A percentile compares a stretch with the other conserved stretches of the same genome.
Evolutionary conservation across 2,329 filamentous ascomycete genomes (phyloP).

Genomic region (Blastomyces silverae): DNA sequence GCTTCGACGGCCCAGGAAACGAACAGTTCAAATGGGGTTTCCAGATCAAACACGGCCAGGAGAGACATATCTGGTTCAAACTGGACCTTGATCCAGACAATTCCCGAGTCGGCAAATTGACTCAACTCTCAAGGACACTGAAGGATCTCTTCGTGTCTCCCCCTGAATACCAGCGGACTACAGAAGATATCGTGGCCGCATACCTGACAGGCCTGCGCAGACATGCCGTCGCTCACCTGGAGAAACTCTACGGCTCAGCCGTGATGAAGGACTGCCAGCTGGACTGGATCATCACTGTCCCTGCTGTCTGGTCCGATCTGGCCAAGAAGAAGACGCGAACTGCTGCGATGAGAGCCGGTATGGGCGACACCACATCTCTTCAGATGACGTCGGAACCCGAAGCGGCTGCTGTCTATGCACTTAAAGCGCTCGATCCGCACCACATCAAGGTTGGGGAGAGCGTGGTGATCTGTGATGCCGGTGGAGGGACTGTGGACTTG

Average conservation of each 20-base stretch:
- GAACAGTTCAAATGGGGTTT: constrained; percentile 13
- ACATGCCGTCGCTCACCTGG: constrained; percentile 11
- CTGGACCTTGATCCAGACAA: constrained; percentile 11
- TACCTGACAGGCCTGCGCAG: constrained; percentile 11
- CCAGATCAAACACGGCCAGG: constrained; percentile 12
- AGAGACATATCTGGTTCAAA: constrained; percentile 13
- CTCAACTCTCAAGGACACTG: constrained; percentile 10
- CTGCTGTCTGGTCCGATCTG: constrained; percentile 12
- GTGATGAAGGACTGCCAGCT: constrained; percentile 12
- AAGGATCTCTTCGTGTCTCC: constrained; percentile 13
- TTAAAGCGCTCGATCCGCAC: constrained; percentile 12
- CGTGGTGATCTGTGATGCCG: constrained; percentile 11
- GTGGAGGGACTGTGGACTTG: constrained; percentile 12
- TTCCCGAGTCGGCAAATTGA: constrained; percentile 8
- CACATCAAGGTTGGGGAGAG: constrained; percentile 13
- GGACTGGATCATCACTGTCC: constrained; percentile 12
- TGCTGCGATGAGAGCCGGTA: constrained; percentile 11
- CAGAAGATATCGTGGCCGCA: constrained; percentile 12
- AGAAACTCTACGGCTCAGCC: constrained; percentile 11
- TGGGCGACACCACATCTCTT: constrained; percentile 11
- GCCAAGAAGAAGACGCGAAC: constrained; percentile 12
- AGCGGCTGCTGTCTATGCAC: constrained; percentile 11
- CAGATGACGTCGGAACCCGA: constrained; percentile 12
- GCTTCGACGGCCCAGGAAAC: constrained; percentile 10
- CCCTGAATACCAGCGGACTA: constrained; percentile 10